Percentiles rank a stretch among this genome's conserved stretches.
phyloP scores from a whole-genome alignment of 345 rosid genomes.

The Clausena lansium region DNA sequence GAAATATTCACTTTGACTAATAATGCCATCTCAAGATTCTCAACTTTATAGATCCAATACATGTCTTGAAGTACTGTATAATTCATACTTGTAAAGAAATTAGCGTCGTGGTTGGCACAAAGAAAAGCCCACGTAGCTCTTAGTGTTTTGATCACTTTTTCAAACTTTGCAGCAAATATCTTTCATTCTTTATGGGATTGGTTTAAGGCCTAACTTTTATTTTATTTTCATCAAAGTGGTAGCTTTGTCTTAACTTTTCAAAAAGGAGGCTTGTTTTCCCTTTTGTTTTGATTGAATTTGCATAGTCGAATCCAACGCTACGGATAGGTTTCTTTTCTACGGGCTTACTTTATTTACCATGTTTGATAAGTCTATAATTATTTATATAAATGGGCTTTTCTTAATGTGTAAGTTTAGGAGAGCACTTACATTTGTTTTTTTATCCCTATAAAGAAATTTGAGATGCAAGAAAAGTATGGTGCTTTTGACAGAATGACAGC shows the following conservation, averaged over 20 bases:
- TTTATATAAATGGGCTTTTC: neutral
- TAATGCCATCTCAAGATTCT: neutral
- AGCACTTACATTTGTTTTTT: no score
- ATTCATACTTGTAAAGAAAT: neutral
- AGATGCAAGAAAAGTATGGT: neutral
- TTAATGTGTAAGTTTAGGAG: neutral
- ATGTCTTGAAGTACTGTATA: neutral
- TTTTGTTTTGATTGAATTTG: neutral
- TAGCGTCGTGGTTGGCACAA: neutral
- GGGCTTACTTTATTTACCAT: no score
- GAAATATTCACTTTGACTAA: neutral
- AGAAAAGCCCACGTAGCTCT: neutral
- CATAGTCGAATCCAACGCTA: neutral
- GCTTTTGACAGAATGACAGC: no score
- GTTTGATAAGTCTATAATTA: no score
- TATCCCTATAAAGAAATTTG: neutral
- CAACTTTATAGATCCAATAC: neutral
- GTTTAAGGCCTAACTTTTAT: neutral
- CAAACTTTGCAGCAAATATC: neutral
- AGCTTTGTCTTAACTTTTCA: conserved; percentile 9
- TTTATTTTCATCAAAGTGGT: conserved; percentile 5
- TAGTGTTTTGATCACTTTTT: neutral
- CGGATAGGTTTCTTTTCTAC: no score
- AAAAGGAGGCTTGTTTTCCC: neutral
- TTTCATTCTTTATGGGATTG: neutral